Conservation (phyloP, 768 basidiomycete genomes). For the Tricholoma sp. region DNA sequence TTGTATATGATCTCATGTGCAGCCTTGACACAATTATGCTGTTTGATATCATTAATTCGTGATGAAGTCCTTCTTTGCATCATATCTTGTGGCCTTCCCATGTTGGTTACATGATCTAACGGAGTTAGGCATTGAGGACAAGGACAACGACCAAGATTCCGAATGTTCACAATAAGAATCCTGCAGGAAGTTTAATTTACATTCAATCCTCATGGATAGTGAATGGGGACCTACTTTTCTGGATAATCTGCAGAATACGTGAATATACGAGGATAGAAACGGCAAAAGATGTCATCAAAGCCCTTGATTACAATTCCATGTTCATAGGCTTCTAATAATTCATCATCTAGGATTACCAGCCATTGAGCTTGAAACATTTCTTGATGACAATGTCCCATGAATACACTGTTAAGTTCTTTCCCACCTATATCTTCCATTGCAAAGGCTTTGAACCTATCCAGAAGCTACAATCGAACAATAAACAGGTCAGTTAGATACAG, state of each 20-base stretch:
- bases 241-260: constrained; percentile 25
- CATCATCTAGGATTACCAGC: too few relatives aligned
- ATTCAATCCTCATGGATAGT: neutral
- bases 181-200: constrained; percentile 1
- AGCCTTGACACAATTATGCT: too few relatives aligned
- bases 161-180: constrained; percentile 11
- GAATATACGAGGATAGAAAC: constrained; percentile 1
- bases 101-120: too few relatives aligned
- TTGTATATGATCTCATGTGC: too few relatives aligned
- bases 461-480: neutral
- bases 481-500: too few relatives aligned
- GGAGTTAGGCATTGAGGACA: constrained; percentile 11
- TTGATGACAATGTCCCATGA: too few relatives aligned
- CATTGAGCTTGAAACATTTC: too few relatives aligned
- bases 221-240: constrained; percentile 16
- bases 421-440: neutral
- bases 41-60: too few relatives aligned
- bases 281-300: constrained; percentile 7
- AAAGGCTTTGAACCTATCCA: neutral
- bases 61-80: too few relatives aligned
- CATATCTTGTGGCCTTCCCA: too few relatives aligned
- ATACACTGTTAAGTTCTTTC: neutral
- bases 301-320: constrained; percentile 17
- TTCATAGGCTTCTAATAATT: neutral
- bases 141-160: constrained; percentile 11